Evolutionary conservation across 345 rosid species (phyloP), one percentile per base, ranked within the genome.

Genomic region (Hibiscus trionum): DNA sequence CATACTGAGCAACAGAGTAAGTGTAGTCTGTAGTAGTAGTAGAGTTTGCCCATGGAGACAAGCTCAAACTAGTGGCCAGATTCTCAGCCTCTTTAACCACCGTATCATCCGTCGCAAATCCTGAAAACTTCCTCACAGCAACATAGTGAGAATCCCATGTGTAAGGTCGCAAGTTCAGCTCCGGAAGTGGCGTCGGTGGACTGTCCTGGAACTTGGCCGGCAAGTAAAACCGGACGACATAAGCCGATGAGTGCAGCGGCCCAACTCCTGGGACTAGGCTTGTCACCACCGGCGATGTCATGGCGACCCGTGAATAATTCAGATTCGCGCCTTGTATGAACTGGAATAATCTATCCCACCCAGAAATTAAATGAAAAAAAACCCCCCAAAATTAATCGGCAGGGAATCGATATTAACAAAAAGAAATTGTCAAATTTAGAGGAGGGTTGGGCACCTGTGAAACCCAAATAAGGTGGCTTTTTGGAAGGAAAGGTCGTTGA

Each of bases 311-410:
- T n/a, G 90, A 84, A 76, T 21, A 76, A 52, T 90, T 88, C 14
- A 88, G 84, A 77, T 90, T 90, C 65, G 96, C 96, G 39, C 96
- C 92, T 78, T 85, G 76, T 57, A 80, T 82, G 79, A 52, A 88
- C 73, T 86, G 94, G 82, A 89, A 89, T 79, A 89, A 81, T 82
- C 88, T 86, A 71, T 17, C 26, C 46, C 35, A 46, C 29, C 37
- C 24, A 42, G 9, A 42, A 29, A 58, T 70, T 11, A 21, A 58
- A 70, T 17, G 0, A 2, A 3, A 29, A 1, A 60, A 27, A 60
- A 27, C 5, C 0, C 5, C 0, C 16, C 37, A 4, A 5, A 27
- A 57, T 57, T 24, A 21, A 57, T 57, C 8, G 61, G 6, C 15
- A 21, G 26, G 4, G 31, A 19, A 12, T 11, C 44, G 44, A 37